Conservation (phyloP, 306 rosid species). For the Canavalia ensiformis region DNA sequence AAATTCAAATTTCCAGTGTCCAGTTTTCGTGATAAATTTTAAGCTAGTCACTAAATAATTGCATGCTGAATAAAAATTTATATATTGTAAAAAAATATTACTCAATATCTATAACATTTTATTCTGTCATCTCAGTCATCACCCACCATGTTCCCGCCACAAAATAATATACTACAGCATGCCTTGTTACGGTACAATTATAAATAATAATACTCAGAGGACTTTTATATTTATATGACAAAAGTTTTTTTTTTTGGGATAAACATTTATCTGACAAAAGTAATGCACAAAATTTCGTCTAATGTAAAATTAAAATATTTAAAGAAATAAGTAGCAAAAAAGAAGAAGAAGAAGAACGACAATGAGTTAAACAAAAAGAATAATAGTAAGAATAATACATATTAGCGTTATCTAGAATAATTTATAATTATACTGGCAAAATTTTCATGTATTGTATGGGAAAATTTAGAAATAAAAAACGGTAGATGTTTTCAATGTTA, state of each 20-base stretch:
- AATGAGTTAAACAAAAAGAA: background rate
- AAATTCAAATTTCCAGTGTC: background rate
- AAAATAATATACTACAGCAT: conserved; percentile 21
- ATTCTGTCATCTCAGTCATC: background rate
- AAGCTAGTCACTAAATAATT: background rate
- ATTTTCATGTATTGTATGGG: too few species aligned
- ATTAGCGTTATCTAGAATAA: too few species aligned
- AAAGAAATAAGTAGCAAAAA: background rate
- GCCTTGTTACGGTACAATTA: background rate
- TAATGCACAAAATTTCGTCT: background rate
- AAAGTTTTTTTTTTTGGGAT: too few species aligned
- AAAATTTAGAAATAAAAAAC: too few species aligned
- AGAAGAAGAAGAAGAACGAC: background rate
- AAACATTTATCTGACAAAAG: background rate
- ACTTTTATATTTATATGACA: background rate
- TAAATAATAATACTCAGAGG: background rate
- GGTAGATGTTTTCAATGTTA: too few species aligned
- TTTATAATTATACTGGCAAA: too few species aligned
- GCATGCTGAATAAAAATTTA: background rate
- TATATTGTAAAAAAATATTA: background rate
- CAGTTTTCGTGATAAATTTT: background rate
- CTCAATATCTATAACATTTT: background rate
- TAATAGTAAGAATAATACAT: background rate
- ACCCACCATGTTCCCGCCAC: conserved; percentile 15
- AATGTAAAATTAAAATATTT: background rate